Percentiles rank a stretch among this genome's conserved stretches.
Conservation (phyloP, 805 yeast genomes). For the Yamadazyma nakazawae region DNA sequence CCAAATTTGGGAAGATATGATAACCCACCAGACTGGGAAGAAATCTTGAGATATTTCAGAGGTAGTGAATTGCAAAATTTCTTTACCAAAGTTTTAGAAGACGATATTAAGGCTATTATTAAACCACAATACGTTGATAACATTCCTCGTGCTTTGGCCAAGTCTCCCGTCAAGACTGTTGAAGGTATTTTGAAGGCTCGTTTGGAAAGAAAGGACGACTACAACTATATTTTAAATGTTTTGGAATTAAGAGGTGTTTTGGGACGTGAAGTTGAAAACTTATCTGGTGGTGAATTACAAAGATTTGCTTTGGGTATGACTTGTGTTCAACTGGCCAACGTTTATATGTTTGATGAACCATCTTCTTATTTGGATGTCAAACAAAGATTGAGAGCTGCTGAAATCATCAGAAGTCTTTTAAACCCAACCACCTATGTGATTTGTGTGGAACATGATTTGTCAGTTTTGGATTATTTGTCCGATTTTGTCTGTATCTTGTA, state of each 20-base stretch:
- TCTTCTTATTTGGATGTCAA: slow-evolving; percentile 97
- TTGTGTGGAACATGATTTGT: slow-evolving; percentile 98
- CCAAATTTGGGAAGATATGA: slow-evolving; percentile 94
- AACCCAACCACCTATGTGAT: slow-evolving; percentile 79
- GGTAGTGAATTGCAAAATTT: slow-evolving; percentile 97
- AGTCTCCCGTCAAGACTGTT: slow-evolving; percentile 83
- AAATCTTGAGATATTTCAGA: slow-evolving; percentile 84
- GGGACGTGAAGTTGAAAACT: slow-evolving; percentile 82
- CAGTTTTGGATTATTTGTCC: slow-evolving; percentile 93
- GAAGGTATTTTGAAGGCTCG: slow-evolving; percentile 78
- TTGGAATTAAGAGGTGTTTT: slow-evolving; percentile 75
- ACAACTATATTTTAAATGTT: slow-evolving; percentile 59
- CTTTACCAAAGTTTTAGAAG: slow-evolving; percentile 91
- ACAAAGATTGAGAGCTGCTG: slow-evolving; percentile 97
- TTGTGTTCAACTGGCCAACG: slow-evolving; percentile 90
- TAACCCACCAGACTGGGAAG: slow-evolving; percentile 97
- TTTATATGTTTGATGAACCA: slow-evolving; percentile 99
- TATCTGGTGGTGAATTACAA: slow-evolving; percentile 98
- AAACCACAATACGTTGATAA: slow-evolving; percentile 99
- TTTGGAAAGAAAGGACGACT: slow-evolving; percentile 66
- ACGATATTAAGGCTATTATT: slow-evolving; percentile 91
- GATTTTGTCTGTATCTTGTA: slow-evolving; percentile 95
- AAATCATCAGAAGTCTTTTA: slow-evolving; percentile 83
- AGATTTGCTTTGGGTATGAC: slow-evolving; percentile 98
- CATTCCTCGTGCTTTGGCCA: slow-evolving; percentile 88